Evolutionary conservation across 768 basidiomycete genomes (phyloP).

Genomic region (Naganishia vishniacii): DNA sequence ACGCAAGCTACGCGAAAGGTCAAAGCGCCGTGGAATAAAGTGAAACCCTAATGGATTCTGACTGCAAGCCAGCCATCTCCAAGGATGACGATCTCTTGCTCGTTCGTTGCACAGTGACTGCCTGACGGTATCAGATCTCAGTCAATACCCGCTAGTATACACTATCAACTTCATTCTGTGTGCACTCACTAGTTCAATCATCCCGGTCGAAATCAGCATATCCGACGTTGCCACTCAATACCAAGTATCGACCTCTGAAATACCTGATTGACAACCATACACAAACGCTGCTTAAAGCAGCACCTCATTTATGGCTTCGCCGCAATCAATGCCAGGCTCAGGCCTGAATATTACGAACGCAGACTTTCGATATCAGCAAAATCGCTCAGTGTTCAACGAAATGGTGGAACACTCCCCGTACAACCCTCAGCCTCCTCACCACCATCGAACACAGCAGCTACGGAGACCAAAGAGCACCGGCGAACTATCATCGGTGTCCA

Average conservation of each 20-base stretch:
- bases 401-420: not conserved
- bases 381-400: not conserved
- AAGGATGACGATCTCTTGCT: conserved; percentile 6
- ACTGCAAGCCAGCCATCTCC: conserved; percentile 10
- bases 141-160: too few species aligned
- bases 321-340: not conserved
- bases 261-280: too few species aligned
- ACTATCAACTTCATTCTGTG: too few species aligned
- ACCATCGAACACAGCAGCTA: not conserved
- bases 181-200: too few species aligned
- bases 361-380: conserved; percentile 8
- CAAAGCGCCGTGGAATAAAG: conserved; percentile 17
- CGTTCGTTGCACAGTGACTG: not conserved
- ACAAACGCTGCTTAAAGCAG: not conserved
- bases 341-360: conserved; percentile 19
- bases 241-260: too few species aligned
- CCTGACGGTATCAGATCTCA: too few species aligned
- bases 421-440: not conserved
- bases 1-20: not conserved
- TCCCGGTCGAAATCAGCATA: too few species aligned
- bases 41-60: conserved; percentile 5
- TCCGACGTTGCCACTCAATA: too few species aligned
- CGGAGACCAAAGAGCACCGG: conserved; percentile 18
- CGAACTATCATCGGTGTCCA: conserved; percentile 4
- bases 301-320: not conserved